phyloP scores from a whole-genome alignment of 805 yeast genomes.

The Candida orba region DNA sequence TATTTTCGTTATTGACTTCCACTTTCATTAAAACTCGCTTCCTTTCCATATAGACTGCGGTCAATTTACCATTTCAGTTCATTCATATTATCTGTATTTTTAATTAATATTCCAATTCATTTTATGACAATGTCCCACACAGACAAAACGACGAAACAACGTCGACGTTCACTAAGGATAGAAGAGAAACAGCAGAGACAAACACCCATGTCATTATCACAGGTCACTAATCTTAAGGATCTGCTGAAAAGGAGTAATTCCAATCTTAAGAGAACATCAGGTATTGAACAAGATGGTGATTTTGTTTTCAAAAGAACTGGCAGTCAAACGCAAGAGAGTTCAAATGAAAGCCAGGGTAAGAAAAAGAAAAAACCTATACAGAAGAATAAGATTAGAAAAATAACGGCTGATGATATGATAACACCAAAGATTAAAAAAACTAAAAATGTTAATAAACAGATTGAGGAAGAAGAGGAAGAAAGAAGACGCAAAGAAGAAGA shows the following conservation, averaged over 20 bases:
- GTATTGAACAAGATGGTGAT: slow-evolving; percentile 16
- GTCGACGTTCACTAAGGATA: slow-evolving; percentile 12
- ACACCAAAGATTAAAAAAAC: slow-evolving; percentile 13
- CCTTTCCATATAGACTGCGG: too few relatives aligned
- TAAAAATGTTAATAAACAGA: neutral
- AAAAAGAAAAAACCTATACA: neutral
- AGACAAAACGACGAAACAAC: neutral
- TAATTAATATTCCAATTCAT: too few relatives aligned
- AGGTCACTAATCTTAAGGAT: slow-evolving; percentile 16
- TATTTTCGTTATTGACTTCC: too few relatives aligned
- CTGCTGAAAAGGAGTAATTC: slow-evolving; percentile 17
- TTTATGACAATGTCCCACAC: too few relatives aligned
- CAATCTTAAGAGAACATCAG: slow-evolving; percentile 6
- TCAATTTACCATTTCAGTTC: too few relatives aligned
- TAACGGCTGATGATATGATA: slow-evolving; percentile 16
- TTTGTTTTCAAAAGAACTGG: slow-evolving; percentile 17
- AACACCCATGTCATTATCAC: neutral
- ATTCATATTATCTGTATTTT: too few relatives aligned
- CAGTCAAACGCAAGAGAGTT: slow-evolving; percentile 5
- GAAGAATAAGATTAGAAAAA: slow-evolving; percentile 1
- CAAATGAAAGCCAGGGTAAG: neutral
- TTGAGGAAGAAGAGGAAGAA: neutral
- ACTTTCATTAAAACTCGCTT: too few relatives aligned
- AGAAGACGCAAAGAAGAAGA: too few relatives aligned
- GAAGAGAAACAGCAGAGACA: slow-evolving; percentile 12